A percentile compares a stretch with the other conserved stretches of the same genome.
These are phyloP conservation scores for Trichoderma polysporum DNA, from an alignment of 2,329 filamentous ascomycete genomes.

Conservation along the genomic window DNA sequence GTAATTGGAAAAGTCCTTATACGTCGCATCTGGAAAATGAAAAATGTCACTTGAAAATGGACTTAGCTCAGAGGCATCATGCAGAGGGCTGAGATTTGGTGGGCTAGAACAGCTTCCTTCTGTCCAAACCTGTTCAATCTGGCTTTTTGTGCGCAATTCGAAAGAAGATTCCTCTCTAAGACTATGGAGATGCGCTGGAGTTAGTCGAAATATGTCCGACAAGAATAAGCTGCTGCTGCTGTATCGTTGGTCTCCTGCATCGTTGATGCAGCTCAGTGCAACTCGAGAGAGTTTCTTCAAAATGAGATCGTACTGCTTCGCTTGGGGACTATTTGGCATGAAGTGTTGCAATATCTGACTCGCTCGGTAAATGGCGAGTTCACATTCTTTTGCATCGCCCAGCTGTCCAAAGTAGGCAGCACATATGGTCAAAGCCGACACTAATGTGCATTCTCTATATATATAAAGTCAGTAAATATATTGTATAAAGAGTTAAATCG, in stretches of 20 bases:
- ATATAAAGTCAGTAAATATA: not conserved
- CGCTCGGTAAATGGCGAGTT: not conserved
- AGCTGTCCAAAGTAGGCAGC: not conserved
- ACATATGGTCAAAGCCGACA: not conserved
- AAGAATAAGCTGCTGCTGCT: not conserved
- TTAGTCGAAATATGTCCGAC: not conserved
- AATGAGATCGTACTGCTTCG: not conserved
- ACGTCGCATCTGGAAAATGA: not conserved
- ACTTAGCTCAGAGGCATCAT: no score
- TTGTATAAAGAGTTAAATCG: accelerated
- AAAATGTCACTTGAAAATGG: not conserved
- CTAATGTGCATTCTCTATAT: not conserved
- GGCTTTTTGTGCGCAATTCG: no score
- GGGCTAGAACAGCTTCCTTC: not conserved
- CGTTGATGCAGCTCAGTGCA: not conserved
- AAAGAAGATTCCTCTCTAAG: not conserved
- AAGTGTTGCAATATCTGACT: not conserved
- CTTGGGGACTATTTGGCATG: not conserved
- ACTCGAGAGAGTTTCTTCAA: not conserved
- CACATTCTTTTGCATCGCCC: not conserved
- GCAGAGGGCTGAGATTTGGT: not conserved
- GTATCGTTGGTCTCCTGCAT: not conserved
- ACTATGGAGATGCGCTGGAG: not conserved
- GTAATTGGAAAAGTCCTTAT: not conserved
- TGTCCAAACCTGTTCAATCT: not conserved